These are phyloP conservation scores for Mycena venus DNA, from an alignment of 768 basidiomycete species.

Conservation along the genomic window DNA sequence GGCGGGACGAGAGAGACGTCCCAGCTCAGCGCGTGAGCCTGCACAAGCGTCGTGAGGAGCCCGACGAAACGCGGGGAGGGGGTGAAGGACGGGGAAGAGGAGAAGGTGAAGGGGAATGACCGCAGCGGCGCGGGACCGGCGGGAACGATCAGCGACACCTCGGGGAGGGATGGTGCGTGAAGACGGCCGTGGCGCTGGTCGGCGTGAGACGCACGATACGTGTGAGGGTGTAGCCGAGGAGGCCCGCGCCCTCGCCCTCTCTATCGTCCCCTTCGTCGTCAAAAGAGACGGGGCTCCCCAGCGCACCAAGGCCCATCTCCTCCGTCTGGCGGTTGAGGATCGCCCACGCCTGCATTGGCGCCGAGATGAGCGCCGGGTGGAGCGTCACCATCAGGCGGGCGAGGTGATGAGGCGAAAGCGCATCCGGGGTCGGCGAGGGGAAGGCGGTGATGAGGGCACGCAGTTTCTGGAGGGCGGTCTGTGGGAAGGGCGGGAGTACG, in stretches of 20 bases:
- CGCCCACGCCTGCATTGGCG: conserved; percentile 74
- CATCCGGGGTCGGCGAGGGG: conserved; percentile 53
- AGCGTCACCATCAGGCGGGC: conserved; percentile 67
- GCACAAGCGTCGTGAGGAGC: conserved; percentile 69
- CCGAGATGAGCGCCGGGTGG: conserved; percentile 70
- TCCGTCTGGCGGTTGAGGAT: conserved; percentile 68
- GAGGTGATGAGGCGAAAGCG: conserved; percentile 61
- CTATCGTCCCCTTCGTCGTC: conserved; percentile 49
- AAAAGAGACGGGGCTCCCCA: conserved; percentile 61
- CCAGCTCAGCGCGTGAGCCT: conserved; percentile 75
- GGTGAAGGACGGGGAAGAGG: conserved; percentile 52
- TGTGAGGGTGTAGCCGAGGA: conserved; percentile 65
- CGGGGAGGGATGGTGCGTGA: conserved; percentile 47
- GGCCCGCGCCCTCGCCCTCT: conserved; percentile 52
- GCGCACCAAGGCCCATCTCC: conserved; percentile 65
- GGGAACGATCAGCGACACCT: conserved; percentile 56
- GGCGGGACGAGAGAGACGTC: conserved; percentile 76
- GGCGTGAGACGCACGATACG: conserved; percentile 57
- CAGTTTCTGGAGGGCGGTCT: conserved; percentile 71
- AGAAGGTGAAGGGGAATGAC: conserved; percentile 58
- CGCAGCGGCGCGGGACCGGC: conserved; percentile 62
- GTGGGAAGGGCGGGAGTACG: conserved; percentile 72
- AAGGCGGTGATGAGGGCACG: conserved; percentile 59
- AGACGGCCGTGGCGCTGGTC: conserved; percentile 57
- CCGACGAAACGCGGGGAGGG: conserved; percentile 67